Base-by-base conservation (phyloP, 2,329 filamentous ascomycete species). In the Delphinella strobiligena region DNA sequence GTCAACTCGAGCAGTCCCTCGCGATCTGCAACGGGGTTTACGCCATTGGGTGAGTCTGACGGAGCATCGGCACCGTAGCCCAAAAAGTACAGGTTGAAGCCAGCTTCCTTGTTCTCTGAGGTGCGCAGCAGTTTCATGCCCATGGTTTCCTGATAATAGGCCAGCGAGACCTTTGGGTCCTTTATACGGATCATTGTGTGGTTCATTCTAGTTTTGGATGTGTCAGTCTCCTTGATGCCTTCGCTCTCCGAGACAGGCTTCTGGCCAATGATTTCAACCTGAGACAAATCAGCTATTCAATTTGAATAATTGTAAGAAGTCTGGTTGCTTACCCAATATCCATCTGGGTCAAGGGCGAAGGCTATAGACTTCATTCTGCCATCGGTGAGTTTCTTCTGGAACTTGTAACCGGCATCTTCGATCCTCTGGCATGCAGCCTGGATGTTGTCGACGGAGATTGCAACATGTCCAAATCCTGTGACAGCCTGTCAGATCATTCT, bases 311-410 rank as follows among this genome's bases (percentile, higher is more conserved):
- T n/a, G n/a, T n/a, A n/a, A n/a, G n/a, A n/a, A n/a, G n/a, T n/a
- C n/a, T n/a, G n/a, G n/a, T n/a, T n/a, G n/a, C n/a, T n/a, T n/a
- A n/a, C 12, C 22, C 22, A 27, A 7, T 27, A 7, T 19, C 57
- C 49, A 38, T 56, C 52, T 19, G 53, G 51, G 36, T 56, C 84
- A 40, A 94, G 74, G 2, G 72, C 88, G 57, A 96, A 96, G 1
- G 89, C 91, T 54, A 96, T 93, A 54, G 83, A 64, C 54, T 72
- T 74, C 84, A 93, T 93, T 42, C 80, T 74, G 2, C 91, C 91
- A 49, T 96, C 89, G 0, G 77, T 77, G 42, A 96, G 68, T 64
- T 85, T 93, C 76, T 96, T 96, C 71, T 96, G 86, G 64, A 96
- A 98, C 47, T 74, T 74, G 65, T 94, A 94, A 0, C 88, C 88